phyloP scores from a whole-genome alignment of 768 basidiomycete genomes.

The Mycena latifolia region DNA sequence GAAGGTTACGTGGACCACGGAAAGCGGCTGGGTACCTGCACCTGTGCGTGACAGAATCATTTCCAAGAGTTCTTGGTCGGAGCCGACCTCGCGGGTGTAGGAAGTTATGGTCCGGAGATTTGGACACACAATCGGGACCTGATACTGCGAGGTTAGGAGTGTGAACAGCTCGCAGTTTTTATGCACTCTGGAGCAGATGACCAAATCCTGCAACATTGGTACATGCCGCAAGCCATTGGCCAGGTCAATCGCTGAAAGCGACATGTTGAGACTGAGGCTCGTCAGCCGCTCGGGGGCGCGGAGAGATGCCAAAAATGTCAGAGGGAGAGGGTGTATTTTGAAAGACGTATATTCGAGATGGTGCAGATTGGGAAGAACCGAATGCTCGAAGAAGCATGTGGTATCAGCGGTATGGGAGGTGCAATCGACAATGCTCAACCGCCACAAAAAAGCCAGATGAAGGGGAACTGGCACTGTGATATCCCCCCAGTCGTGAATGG shows the following conservation, averaged over 20 bases:
- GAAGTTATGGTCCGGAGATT: background rate
- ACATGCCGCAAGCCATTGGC: background rate
- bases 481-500: too few relatives aligned
- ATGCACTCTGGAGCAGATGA: background rate
- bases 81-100: background rate
- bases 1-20: background rate
- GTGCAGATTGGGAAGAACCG: too few relatives aligned
- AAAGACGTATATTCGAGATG: too few relatives aligned
- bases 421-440: too few relatives aligned
- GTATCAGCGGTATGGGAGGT: too few relatives aligned
- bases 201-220: background rate
- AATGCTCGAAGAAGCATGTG: too few relatives aligned
- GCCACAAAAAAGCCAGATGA: too few relatives aligned
- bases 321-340: background rate
- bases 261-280: background rate
- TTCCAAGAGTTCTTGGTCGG: background rate
- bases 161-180: background rate
- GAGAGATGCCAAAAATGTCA: background rate
- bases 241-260: background rate
- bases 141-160: background rate
- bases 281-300: background rate
- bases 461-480: too few relatives aligned
- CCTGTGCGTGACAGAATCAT: background rate
- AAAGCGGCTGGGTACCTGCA: background rate
- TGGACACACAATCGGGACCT: background rate